phyloP scores from a whole-genome alignment of 2,329 filamentous ascomycete species.

The Microcera coccophila region DNA sequence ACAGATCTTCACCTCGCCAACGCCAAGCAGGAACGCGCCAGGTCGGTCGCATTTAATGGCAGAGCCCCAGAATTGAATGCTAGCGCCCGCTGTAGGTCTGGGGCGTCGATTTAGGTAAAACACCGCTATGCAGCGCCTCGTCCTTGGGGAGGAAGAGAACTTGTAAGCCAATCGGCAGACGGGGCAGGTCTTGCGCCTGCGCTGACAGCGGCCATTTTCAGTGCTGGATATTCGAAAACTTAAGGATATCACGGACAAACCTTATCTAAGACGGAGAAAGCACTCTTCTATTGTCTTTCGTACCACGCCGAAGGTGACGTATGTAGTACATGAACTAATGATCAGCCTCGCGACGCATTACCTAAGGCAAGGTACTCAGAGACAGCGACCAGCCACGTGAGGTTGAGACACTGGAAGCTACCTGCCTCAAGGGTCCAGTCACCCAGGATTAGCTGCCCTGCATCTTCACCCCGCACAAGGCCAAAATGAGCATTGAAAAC shows the following conservation, averaged over 20 bases:
- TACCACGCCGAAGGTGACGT: too few relatives aligned
- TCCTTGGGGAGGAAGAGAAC: constrained; percentile 1
- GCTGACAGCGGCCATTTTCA: not conserved
- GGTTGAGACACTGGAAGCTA: too few relatives aligned
- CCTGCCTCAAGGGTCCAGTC: too few relatives aligned
- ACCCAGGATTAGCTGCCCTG: too few relatives aligned
- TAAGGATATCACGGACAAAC: too few relatives aligned
- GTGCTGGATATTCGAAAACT: not conserved
- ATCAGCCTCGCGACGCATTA: too few relatives aligned
- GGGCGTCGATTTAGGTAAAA: not conserved
- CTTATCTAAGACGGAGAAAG: too few relatives aligned
- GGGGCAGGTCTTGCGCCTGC: not conserved
- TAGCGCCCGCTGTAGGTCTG: not conserved
- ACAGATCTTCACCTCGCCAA: not conserved
- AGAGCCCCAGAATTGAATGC: not conserved
- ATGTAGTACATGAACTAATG: too few relatives aligned
- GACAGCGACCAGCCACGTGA: too few relatives aligned
- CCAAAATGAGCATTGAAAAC: constrained; percentile 45
- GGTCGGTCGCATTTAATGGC: not conserved
- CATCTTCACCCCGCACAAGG: too few relatives aligned
- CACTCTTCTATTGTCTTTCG: too few relatives aligned
- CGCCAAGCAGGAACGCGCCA: not conserved
- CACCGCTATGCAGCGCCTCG: not conserved
- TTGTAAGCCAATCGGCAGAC: constrained; percentile 1
- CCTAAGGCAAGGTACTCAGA: too few relatives aligned